These are phyloP conservation scores for Borovskyia barvae DNA, from an alignment of 208 protist genomes.

Conservation along the genomic window DNA sequence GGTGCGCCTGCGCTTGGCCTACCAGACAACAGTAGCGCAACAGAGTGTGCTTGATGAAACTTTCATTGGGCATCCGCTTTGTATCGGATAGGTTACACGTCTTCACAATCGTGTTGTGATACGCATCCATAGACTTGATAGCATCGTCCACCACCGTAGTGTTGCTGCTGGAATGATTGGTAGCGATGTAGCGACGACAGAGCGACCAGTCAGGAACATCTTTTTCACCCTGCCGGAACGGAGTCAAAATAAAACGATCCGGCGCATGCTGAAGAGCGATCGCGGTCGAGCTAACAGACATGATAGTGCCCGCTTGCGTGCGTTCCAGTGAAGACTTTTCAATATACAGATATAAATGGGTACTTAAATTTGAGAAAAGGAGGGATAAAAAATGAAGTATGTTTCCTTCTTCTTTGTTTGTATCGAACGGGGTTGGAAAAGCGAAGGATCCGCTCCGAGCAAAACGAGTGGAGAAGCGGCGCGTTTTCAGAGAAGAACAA, in stretches of 20 bases:
- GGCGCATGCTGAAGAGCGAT: constrained; percentile 31
- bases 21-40: constrained; percentile 71
- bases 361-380: constrained; percentile 1
- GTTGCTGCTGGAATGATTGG: constrained; percentile 66
- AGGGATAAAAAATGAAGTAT: constrained; percentile 5
- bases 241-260: constrained; percentile 68
- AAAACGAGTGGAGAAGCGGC: not conserved
- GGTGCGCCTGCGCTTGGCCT: constrained; percentile 71
- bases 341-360: not conserved
- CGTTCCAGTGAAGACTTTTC: not conserved
- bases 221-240: constrained; percentile 69
- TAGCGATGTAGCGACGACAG: constrained; percentile 60
- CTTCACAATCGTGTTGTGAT: constrained; percentile 67
- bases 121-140: constrained; percentile 62
- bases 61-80: constrained; percentile 50
- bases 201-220: constrained; percentile 65
- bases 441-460: not conserved
- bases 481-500: too few relatives aligned
- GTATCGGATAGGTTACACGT: constrained; percentile 45
- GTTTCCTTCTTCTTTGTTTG: not conserved
- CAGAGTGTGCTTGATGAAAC: constrained; percentile 66
- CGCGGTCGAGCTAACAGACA: not conserved
- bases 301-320: not conserved
- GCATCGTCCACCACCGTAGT: constrained; percentile 51
- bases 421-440: not conserved